A percentile compares a stretch with the other conserved stretches of the same genome.
Evolutionary conservation across 371 early-diverging fungal genomes (phyloP).

Genomic region (Vittaforma corneae): DNA sequence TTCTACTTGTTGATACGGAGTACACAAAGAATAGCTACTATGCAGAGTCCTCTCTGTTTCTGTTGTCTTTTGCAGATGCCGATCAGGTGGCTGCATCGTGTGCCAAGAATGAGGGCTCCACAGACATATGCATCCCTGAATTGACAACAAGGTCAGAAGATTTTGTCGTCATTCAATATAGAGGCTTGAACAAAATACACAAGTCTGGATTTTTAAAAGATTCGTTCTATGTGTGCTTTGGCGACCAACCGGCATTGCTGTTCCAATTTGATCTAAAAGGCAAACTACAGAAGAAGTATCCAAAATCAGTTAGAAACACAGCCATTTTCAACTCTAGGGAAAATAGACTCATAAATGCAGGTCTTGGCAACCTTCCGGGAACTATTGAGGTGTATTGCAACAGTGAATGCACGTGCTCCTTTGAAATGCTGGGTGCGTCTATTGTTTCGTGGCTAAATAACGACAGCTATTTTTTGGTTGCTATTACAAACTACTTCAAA

Average conservation of each 20-base stretch:
- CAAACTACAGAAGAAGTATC: conserved; percentile 37
- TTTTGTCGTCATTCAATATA: conserved; percentile 1
- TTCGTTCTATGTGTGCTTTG: conserved; percentile 52
- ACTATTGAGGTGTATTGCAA: conserved; percentile 47
- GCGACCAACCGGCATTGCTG: conserved; percentile 52
- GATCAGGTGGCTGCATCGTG: conserved; percentile 9
- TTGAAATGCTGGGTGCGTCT: conserved; percentile 55
- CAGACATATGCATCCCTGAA: background rate
- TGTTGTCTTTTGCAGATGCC: conserved; percentile 9
- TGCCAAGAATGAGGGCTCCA: background rate
- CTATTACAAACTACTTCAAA: conserved; percentile 54
- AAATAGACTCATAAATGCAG: conserved; percentile 49
- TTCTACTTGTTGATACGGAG: conserved; percentile 28
- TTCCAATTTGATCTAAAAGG: conserved; percentile 29
- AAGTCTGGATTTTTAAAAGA: conserved; percentile 43
- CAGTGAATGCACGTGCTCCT: conserved; percentile 19
- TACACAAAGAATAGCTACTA: conserved; percentile 55
- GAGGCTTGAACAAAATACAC: conserved; percentile 11
- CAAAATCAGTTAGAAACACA: conserved; percentile 49
- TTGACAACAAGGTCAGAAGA: background rate
- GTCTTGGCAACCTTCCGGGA: conserved; percentile 58
- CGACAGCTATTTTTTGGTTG: conserved; percentile 54
- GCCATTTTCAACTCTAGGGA: conserved; percentile 50
- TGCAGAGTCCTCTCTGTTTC: conserved; percentile 47
- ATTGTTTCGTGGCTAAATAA: conserved; percentile 51